Conservation (phyloP, 148 eudicot species). For the Fagopyrum tataricum region DNA sequence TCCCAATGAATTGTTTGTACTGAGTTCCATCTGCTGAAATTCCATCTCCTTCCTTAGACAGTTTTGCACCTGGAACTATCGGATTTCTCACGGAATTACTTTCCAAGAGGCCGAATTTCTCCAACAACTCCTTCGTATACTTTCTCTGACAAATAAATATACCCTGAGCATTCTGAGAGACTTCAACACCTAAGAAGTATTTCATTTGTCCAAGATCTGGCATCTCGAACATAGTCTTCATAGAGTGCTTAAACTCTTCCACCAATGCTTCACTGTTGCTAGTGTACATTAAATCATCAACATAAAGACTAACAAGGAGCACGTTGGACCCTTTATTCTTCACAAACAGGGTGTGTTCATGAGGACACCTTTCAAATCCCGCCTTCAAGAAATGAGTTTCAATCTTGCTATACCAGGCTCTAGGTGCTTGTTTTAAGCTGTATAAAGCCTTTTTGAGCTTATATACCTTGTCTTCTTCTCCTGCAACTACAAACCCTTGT, state of each 20-base stretch:
- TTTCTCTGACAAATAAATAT: background rate
- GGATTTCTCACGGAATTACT: background rate
- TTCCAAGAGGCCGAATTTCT: background rate
- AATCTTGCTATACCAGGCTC: slow-evolving; percentile 13
- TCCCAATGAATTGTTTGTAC: too few species aligned
- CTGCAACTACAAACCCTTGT: too few species aligned
- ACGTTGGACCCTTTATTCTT: background rate
- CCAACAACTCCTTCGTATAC: slow-evolving; percentile 2
- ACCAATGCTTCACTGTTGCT: background rate
- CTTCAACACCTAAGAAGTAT: too few species aligned
- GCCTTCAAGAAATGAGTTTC: background rate
- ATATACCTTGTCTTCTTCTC: too few species aligned
- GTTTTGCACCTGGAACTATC: background rate
- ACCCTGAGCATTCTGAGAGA: too few species aligned
- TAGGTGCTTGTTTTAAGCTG: too few species aligned
- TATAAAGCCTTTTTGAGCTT: too few species aligned
- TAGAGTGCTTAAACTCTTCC: slow-evolving; percentile 10
- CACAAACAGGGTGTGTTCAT: background rate
- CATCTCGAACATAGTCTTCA: too few species aligned
- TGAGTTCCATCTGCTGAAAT: background rate
- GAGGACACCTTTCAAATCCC: background rate
- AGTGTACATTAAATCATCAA: slow-evolving; percentile 5
- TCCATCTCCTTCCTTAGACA: slow-evolving; percentile 2
- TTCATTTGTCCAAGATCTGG: too few species aligned
- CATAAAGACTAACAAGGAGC: slow-evolving; percentile 3